Conservation (phyloP, 2,329 filamentous ascomycete genomes). For the Pseudogymnoascus sp. region DNA sequence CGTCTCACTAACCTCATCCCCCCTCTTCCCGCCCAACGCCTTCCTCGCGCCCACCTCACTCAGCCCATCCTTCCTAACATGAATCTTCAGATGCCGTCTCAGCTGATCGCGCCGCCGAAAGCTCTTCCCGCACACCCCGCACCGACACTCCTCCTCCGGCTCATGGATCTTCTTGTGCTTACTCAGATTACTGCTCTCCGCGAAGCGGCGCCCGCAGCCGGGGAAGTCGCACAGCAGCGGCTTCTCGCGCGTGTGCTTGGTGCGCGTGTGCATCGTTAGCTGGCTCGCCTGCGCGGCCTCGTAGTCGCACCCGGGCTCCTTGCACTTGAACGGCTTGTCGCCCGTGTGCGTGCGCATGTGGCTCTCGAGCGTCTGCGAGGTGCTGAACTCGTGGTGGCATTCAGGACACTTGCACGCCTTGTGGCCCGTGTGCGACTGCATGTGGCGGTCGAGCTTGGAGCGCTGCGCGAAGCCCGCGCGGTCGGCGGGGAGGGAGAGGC, state of each 20-base stretch:
- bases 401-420: slow-evolving; percentile 50
- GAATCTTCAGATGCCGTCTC: slow-evolving; percentile 42
- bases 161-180: slow-evolving; percentile 58
- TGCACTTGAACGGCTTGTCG: slow-evolving; percentile 54
- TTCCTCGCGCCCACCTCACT: neutral
- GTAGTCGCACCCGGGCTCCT: neutral
- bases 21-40: neutral
- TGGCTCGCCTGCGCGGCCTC: slow-evolving; percentile 7
- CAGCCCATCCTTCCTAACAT: slow-evolving; percentile 15
- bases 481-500: slow-evolving; percentile 24
- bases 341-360: slow-evolving; percentile 61
- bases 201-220: slow-evolving; percentile 48
- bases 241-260: slow-evolving; percentile 54
- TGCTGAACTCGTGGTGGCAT: slow-evolving; percentile 53
- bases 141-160: slow-evolving; percentile 43
- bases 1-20: neutral
- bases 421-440: slow-evolving; percentile 56
- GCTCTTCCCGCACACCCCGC: slow-evolving; percentile 43
- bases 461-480: slow-evolving; percentile 48
- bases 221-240: slow-evolving; percentile 47
- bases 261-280: slow-evolving; percentile 53
- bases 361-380: slow-evolving; percentile 59
- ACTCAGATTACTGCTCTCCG: slow-evolving; percentile 58
- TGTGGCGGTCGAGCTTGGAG: slow-evolving; percentile 56
- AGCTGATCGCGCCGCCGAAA: slow-evolving; percentile 56